These are phyloP conservation scores for Xylaria hypoxylon DNA, from an alignment of 2,329 filamentous ascomycete genomes.

Conservation along the genomic window DNA sequence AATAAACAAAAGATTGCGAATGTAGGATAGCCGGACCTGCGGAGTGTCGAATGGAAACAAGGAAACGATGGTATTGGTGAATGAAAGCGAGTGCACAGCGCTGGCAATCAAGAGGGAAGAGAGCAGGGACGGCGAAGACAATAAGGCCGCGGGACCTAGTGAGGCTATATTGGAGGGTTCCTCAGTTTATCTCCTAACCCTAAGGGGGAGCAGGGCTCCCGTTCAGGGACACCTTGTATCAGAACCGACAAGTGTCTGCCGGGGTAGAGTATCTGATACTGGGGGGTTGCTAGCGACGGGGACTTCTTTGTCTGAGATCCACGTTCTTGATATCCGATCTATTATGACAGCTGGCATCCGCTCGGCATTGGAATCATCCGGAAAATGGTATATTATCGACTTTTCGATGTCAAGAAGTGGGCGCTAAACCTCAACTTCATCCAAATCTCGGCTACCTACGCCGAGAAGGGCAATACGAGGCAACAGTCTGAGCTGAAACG, in stretches of 20 bases:
- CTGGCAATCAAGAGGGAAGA: slow-evolving; percentile 53
- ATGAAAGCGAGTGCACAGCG: slow-evolving; percentile 61
- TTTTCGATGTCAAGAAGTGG: slow-evolving; percentile 8
- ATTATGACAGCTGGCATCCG: slow-evolving; percentile 66
- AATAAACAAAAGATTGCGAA: slow-evolving; percentile 47
- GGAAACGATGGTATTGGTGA: slow-evolving; percentile 55
- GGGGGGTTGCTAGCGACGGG: slow-evolving; percentile 54
- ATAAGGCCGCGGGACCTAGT: slow-evolving; percentile 40
- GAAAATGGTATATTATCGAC: slow-evolving; percentile 26
- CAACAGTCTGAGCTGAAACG: slow-evolving; percentile 36
- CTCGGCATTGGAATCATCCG: slow-evolving; percentile 57
- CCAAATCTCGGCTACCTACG: slow-evolving; percentile 24
- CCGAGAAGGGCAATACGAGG: slow-evolving; percentile 40
- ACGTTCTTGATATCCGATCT: slow-evolving; percentile 64
- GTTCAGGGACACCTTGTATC: slow-evolving; percentile 57
- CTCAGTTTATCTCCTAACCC: slow-evolving; percentile 48
- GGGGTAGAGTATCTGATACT: slow-evolving; percentile 56
- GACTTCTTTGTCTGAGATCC: slow-evolving; percentile 60
- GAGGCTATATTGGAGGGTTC: slow-evolving; percentile 55
- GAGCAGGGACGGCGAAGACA: slow-evolving; percentile 45
- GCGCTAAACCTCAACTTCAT: slow-evolving; percentile 38
- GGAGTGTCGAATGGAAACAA: slow-evolving; percentile 50
- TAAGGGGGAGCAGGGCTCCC: slow-evolving; percentile 52
- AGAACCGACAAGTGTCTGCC: slow-evolving; percentile 52
- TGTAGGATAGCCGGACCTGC: slow-evolving; percentile 67